Base-by-base conservation (phyloP, 2,329 filamentous ascomycete species). In the Exophiala xenobiotica region DNA sequence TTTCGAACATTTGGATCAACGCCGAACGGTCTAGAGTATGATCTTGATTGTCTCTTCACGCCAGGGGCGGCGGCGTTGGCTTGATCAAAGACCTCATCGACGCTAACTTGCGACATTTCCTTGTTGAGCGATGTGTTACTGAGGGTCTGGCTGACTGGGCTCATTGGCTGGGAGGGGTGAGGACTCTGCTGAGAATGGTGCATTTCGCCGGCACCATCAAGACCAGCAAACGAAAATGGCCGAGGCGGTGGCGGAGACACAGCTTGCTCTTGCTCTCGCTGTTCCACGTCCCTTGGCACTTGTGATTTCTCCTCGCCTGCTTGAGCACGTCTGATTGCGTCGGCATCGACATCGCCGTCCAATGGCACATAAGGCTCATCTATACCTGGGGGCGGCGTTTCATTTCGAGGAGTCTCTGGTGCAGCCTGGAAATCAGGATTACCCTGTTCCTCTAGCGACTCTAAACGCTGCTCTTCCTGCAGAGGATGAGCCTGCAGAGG, bases 11-110 rank as follows among this genome's bases (percentile, higher is more conserved):
- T 51, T 4, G 52, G 47, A 22, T 56, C 57, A 11, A 40, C 47
- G 11, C 40, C 41, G 18, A 56, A 57, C 11, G 57, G 50, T 47
- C 54, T 26, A 6, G 56, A 59, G 42, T 59, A 59, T 24, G 56
- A 54, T 23, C 44, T 44, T 5, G 54, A 56, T 27, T 35, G 31
- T 35, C 53, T 53, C 4, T 39, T 40, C 23, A 44, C 42, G 4
- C n/a, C n/a, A n/a, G n/a, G n/a, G n/a, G 37, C 41, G 16, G 20
- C 14, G 12, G 35, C 24, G 38, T 42, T 56, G n/a, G 45, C 27
- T 49, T 38, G 45, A 24, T 54, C 52, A 19, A 29, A 16, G 22
- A 52, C 45, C 11, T 59, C 57, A 8, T 59, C 57, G 23, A 52
- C 52, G 38, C 53, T 54, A 37, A 58, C 55, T 49, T 53, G 46